Base-by-base conservation (phyloP, 2,329 filamentous ascomycete species). In the Fusarium brevicatenulatum region DNA sequence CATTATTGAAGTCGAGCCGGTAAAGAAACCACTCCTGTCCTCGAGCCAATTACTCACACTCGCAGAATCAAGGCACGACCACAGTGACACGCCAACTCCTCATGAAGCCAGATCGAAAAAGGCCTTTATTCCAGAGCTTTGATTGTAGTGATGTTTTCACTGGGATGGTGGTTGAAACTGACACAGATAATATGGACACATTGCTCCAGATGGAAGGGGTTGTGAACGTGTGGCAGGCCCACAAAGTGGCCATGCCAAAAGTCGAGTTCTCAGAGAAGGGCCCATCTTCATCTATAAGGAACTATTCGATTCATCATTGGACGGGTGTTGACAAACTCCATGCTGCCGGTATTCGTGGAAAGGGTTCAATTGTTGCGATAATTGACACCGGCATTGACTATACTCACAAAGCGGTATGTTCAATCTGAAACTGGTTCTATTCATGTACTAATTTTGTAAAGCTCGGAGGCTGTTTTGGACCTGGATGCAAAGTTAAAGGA, bases 371-470 rank as follows among this genome's bases (percentile, higher is more conserved):
- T 39, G 75, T 84, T 39, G 83, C 82, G 13, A 75, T 84, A 34
- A 79, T 84, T 43, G 83, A 84, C 58, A 82, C 82, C 2, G 83
- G 83, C 0, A 75, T 84, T 34, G 81, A 83, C 55, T 84, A 84
- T 50, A 81, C 77, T 2, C 83, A 84, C 55, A 75, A 79, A 58
- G 80, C 82, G 34, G 81, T 83, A 70, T 54, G 46, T 72, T 64
- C 12, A 19, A 4, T 5, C 34, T 7, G 10, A 16, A 13, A 4
- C 21, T 13, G 11, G 19, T 13, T 19, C 15, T 15, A 37, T 10
- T 50, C 15, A 12, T 15, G 36, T 46, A 36, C 62, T 74, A 32
- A 75, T 28, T 21, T 12, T 13, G 7, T 11, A 7, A 47, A 83
- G 81, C 80, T 83, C 25, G 82, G 82, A 23, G 81, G 82, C 1